A percentile compares a stretch with the other conserved stretches of the same genome.
These are phyloP conservation scores for Penicillium sclerotiorum DNA, from an alignment of 2,329 filamentous ascomycete genomes.

Conservation along the genomic window DNA sequence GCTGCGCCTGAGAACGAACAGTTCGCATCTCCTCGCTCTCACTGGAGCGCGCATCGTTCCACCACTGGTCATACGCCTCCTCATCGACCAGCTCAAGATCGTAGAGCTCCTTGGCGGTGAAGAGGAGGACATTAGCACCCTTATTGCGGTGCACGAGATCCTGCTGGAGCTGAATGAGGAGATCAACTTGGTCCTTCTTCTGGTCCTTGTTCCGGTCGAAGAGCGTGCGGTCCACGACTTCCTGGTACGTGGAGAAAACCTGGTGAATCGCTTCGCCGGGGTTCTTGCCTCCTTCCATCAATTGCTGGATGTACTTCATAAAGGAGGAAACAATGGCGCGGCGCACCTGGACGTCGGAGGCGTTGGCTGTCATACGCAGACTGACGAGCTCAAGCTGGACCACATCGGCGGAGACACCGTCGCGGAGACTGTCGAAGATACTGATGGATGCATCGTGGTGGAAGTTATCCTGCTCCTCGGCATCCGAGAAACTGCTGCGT, in stretches of 20 bases:
- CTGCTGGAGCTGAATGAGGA: conserved; percentile 78
- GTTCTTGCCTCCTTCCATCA: conserved; percentile 62
- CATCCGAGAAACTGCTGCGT: conserved; percentile 70
- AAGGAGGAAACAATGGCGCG: conserved; percentile 84
- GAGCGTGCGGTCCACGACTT: conserved; percentile 61
- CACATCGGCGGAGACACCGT: conserved; percentile 73
- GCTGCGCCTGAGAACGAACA: conserved; percentile 72
- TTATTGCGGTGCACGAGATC: conserved; percentile 70
- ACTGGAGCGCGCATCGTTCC: conserved; percentile 71
- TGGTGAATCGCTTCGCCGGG: conserved; percentile 66
- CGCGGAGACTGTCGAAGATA: conserved; percentile 80
- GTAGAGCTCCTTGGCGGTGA: conserved; percentile 81
- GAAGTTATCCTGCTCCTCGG: conserved; percentile 66
- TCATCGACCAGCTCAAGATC: conserved; percentile 83
- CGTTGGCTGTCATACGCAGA: conserved; percentile 86
- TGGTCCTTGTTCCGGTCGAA: conserved; percentile 56
- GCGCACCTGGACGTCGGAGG: conserved; percentile 84
- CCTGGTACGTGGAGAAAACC: conserved; percentile 66
- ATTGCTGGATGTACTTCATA: conserved; percentile 75
- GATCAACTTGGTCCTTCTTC: conserved; percentile 77
- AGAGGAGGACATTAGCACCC: conserved; percentile 71
- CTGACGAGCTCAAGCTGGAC: conserved; percentile 94
- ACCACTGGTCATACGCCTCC: conserved; percentile 87
- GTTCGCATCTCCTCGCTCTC: conserved; percentile 69
- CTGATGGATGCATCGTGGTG: conserved; percentile 84